Percentiles rank a stretch among this genome's conserved stretches.
Evolutionary conservation across 108 stramenopile genomes (phyloP).

Genomic region (Cyclostephanos tholiformis): DNA sequence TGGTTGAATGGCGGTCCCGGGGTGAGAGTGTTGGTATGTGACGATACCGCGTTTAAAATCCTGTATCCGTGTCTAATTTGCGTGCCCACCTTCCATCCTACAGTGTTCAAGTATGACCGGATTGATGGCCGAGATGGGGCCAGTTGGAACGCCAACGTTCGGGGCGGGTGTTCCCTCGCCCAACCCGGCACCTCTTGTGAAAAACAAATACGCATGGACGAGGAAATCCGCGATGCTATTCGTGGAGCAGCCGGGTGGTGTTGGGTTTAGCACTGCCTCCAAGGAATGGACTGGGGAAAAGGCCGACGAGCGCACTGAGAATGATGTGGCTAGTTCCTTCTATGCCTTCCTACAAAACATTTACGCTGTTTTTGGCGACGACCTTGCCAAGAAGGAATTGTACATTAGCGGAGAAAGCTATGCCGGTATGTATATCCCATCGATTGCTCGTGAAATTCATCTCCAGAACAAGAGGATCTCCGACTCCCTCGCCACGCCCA

Average conservation of each 20-base stretch:
- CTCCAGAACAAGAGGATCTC: constrained; percentile 38
- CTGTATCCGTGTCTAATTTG: background rate
- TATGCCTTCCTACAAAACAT: constrained; percentile 54
- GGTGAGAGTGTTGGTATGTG: background rate
- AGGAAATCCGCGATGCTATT: constrained; percentile 45
- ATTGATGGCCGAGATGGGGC: constrained; percentile 42
- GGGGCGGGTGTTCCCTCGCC: constrained; percentile 40
- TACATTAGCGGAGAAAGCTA: constrained; percentile 89
- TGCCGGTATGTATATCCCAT: constrained; percentile 82
- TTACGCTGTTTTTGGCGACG: constrained; percentile 59
- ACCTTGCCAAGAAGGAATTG: constrained; percentile 55
- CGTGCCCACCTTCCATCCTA: background rate
- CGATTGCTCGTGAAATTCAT: constrained; percentile 69
- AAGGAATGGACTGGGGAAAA: constrained; percentile 35
- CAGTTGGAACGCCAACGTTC: constrained; percentile 39
- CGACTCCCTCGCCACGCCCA: background rate
- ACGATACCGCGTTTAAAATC: background rate
- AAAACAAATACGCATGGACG: constrained; percentile 51
- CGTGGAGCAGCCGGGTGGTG: constrained; percentile 52
- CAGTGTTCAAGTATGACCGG: constrained; percentile 29
- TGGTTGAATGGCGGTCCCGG: constrained; percentile 53
- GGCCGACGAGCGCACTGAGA: constrained; percentile 39
- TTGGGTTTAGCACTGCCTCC: constrained; percentile 52
- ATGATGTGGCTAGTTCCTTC: constrained; percentile 42
- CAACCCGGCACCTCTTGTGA: constrained; percentile 42